Conservation (phyloP, 2,329 filamentous ascomycete species). For the Fusarium albosuccineum region DNA sequence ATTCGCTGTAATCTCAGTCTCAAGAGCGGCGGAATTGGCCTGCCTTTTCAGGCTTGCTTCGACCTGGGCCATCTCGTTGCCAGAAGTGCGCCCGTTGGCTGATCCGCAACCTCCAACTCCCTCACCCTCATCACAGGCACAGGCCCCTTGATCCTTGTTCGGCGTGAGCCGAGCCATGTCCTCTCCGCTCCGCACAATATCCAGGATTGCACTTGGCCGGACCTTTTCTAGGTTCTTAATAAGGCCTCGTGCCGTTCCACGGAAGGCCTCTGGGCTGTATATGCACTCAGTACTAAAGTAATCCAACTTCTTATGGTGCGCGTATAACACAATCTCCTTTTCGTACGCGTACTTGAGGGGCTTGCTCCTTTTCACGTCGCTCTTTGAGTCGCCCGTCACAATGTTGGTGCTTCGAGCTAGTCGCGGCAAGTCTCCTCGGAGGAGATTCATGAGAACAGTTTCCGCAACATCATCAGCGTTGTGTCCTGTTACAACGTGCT, state of each 20-base stretch:
- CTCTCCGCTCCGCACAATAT: constrained; percentile 94
- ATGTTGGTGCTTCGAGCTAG: constrained; percentile 92
- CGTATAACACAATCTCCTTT: constrained; percentile 98
- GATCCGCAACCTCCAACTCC: constrained; percentile 77
- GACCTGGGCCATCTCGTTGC: constrained; percentile 85
- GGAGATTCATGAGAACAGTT: constrained; percentile 96
- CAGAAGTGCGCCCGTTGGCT: constrained; percentile 72
- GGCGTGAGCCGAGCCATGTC: constrained; percentile 87
- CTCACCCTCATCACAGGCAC: constrained; percentile 54
- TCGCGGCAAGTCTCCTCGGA: constrained; percentile 89
- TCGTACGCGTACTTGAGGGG: constrained; percentile 98
- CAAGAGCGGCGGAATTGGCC: constrained; percentile 40
- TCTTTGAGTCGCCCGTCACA: constrained; percentile 80
- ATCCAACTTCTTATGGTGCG: constrained; percentile 95
- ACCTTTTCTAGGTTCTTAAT: constrained; percentile 97
- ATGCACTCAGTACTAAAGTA: constrained; percentile 99
- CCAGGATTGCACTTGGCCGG: constrained; percentile 91
- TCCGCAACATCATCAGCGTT: constrained; percentile 98
- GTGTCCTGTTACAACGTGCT: constrained; percentile 96
- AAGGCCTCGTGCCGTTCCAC: constrained; percentile 88
- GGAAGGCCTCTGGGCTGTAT: constrained; percentile 96
- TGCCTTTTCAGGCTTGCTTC: constrained; percentile 64
- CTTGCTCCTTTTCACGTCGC: constrained; percentile 94
- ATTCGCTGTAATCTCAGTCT: constrained; percentile 50
- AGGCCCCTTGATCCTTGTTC: constrained; percentile 53